These are phyloP conservation scores for Iberis amara DNA, from an alignment of 441 rosid genomes.

Conservation along the genomic window DNA sequence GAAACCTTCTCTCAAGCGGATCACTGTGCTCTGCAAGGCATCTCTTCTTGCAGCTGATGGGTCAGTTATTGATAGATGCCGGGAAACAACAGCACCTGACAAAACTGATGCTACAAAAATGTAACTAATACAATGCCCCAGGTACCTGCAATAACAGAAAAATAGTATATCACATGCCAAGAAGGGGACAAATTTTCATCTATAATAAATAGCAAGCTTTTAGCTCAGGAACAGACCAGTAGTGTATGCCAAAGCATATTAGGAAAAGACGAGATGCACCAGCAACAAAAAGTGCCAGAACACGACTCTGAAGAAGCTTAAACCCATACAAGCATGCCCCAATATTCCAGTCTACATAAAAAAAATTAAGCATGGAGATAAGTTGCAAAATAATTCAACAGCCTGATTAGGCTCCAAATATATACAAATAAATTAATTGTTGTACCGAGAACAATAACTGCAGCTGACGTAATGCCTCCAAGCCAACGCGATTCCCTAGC, in stretches of 20 bases:
- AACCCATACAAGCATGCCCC: constrained; percentile 99
- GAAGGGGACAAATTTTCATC: constrained; percentile 15
- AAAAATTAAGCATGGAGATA: constrained; percentile 27
- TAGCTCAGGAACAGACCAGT: constrained; percentile 67
- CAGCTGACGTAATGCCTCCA: constrained; percentile 94
- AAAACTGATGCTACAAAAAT: constrained; percentile 96
- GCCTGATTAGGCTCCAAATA: constrained; percentile 23
- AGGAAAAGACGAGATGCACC: constrained; percentile 91
- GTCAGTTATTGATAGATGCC: constrained; percentile 83
- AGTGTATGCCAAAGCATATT: constrained; percentile 98
- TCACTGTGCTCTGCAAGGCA: constrained; percentile 93
- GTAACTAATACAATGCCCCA: constrained; percentile 98
- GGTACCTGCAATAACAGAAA: constrained; percentile 62
- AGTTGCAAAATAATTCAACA: constrained; percentile 13
- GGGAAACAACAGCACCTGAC: constrained; percentile 94
- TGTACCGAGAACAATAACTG: constrained; percentile 93
- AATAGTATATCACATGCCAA: constrained; percentile 18
- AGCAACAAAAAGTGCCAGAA: constrained; percentile 85
- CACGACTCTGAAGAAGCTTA: constrained; percentile 88
- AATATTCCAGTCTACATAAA: constrained; percentile 87
- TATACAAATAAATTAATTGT: constrained; percentile 17
- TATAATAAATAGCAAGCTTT: constrained; percentile 2
- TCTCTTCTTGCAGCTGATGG: constrained; percentile 97
- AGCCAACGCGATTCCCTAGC: constrained; percentile 97
- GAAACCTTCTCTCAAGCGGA: constrained; percentile 97